phyloP scores from a whole-genome alignment of 1,284 basidiomycete species.

The Flammula alnicola region DNA sequence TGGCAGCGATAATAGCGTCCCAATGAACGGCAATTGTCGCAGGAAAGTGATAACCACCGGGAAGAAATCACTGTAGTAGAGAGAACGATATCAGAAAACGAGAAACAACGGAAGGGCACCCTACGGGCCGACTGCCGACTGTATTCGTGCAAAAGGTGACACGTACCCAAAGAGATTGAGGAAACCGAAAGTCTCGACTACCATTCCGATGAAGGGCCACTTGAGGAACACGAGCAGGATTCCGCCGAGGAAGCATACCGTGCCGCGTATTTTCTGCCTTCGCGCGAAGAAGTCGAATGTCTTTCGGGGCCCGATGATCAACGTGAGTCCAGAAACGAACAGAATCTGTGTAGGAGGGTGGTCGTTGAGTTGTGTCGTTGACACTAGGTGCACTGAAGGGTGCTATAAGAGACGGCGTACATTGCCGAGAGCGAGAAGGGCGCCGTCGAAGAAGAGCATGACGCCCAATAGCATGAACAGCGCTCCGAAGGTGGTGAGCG shows the following conservation, averaged over 20 bases:
- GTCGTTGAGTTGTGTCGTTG: background rate
- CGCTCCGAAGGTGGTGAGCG: constrained; percentile 95
- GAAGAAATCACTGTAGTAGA: constrained; percentile 89
- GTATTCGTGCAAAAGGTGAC: constrained; percentile 5
- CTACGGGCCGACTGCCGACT: background rate
- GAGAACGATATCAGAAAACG: constrained; percentile 17
- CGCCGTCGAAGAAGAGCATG: constrained; percentile 96
- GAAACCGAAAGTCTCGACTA: constrained; percentile 96
- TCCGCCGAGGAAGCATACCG: constrained; percentile 88
- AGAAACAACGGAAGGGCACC: background rate
- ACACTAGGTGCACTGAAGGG: background rate
- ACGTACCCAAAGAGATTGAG: constrained; percentile 97
- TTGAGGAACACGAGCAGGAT: constrained; percentile 88
- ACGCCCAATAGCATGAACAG: constrained; percentile 97
- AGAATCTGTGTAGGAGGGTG: constrained; percentile 64
- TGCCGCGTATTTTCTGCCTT: constrained; percentile 95
- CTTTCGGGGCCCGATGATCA: constrained; percentile 95
- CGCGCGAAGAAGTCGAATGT: constrained; percentile 99
- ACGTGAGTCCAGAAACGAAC: constrained; percentile 89
- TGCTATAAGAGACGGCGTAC: constrained; percentile 47
- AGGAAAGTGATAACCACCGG: constrained; percentile 97
- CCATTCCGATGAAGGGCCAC: constrained; percentile 92
- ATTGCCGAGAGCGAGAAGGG: constrained; percentile 96
- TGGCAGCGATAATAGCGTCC: constrained; percentile 85
- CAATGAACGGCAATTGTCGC: constrained; percentile 92